A percentile compares a stretch with the other conserved stretches of the same genome.
These are phyloP conservation scores for Turritis glabra DNA, from an alignment of 345 rosid species.

Conservation along the genomic window DNA sequence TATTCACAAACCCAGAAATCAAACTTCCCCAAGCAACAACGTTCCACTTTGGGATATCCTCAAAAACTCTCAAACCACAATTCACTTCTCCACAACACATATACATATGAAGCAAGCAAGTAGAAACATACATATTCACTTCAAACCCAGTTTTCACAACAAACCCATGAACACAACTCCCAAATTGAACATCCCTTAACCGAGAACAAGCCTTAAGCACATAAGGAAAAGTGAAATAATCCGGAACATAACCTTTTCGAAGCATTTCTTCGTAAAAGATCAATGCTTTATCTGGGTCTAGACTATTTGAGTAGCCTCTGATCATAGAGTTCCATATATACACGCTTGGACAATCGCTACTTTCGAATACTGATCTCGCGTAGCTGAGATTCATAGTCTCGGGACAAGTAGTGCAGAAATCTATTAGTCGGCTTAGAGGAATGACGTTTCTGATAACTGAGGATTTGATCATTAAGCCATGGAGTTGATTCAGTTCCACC, in stretches of 20 bases:
- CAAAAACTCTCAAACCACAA: constrained; percentile 36
- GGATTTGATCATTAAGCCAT: constrained; percentile 40
- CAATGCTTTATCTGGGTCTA: constrained; percentile 27
- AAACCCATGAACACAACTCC: constrained; percentile 39
- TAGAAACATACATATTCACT: constrained; percentile 43
- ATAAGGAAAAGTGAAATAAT: constrained; percentile 40
- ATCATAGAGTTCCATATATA: constrained; percentile 50
- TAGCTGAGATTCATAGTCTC: constrained; percentile 30
- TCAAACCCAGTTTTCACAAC: constrained; percentile 41
- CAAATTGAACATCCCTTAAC: constrained; percentile 8
- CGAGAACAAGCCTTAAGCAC: constrained; percentile 42
- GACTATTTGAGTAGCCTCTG: constrained; percentile 39
- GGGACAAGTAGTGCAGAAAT: constrained; percentile 29
- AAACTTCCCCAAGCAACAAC: constrained; percentile 44
- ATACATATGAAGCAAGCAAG: constrained; percentile 43
- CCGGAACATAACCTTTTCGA: constrained; percentile 34
- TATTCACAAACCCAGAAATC: constrained; percentile 43
- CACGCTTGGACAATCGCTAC: constrained; percentile 33
- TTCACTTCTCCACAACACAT: constrained; percentile 36
- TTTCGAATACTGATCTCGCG: constrained; percentile 34
- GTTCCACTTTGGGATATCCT: constrained; percentile 43
- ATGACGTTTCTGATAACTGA: constrained; percentile 38
- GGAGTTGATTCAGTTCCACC: constrained; percentile 38
- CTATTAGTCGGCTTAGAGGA: constrained; percentile 40
- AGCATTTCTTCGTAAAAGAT: constrained; percentile 37